A percentile compares a stretch with the other conserved stretches of the same genome.
phyloP scores from a whole-genome alignment of 345 rosid species.

The Moringa oleifera region DNA sequence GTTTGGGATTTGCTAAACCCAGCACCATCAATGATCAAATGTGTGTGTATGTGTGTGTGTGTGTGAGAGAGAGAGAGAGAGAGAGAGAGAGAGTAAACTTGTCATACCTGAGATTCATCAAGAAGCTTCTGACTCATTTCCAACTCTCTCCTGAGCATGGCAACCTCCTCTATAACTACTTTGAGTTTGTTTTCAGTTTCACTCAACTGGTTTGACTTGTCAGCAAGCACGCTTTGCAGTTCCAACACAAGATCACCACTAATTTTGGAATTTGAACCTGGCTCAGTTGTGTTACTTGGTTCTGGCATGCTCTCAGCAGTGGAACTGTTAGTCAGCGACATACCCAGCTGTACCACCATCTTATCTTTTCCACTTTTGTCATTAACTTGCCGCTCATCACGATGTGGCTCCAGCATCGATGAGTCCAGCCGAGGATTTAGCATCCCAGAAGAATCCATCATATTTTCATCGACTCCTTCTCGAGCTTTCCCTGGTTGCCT shows the following conservation, averaged over 20 bases:
- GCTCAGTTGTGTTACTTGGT: slow-evolving; percentile 38
- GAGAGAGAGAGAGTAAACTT: slow-evolving; percentile 2
- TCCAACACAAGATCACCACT: slow-evolving; percentile 39
- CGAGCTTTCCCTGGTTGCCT: slow-evolving; percentile 67
- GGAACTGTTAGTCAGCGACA: slow-evolving; percentile 75
- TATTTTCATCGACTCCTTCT: slow-evolving; percentile 92
- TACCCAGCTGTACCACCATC: slow-evolving; percentile 46
- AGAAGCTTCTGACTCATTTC: slow-evolving; percentile 77
- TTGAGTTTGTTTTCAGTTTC: slow-evolving; percentile 64
- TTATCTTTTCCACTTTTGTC: slow-evolving; percentile 67
- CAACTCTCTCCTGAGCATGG: slow-evolving; percentile 58
- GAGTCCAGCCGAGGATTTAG: slow-evolving; percentile 70
- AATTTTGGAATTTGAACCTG: slow-evolving; percentile 32
- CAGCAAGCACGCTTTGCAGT: slow-evolving; percentile 52
- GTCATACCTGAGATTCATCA: slow-evolving; percentile 90
- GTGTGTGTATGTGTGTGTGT: no score
- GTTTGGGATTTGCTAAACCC: no score
- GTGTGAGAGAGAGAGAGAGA: no score
- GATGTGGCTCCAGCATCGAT: slow-evolving; percentile 77
- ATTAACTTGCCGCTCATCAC: slow-evolving; percentile 40
- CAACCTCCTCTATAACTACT: slow-evolving; percentile 71
- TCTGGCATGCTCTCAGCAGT: slow-evolving; percentile 81
- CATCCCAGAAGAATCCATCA: slow-evolving; percentile 87
- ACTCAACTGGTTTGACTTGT: slow-evolving; percentile 49
- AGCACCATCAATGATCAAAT: no score